Evolutionary conservation across 2,329 filamentous ascomycete species (phyloP), one percentile per base, ranked within the genome.

Genomic region (Penicillium palitans): DNA sequence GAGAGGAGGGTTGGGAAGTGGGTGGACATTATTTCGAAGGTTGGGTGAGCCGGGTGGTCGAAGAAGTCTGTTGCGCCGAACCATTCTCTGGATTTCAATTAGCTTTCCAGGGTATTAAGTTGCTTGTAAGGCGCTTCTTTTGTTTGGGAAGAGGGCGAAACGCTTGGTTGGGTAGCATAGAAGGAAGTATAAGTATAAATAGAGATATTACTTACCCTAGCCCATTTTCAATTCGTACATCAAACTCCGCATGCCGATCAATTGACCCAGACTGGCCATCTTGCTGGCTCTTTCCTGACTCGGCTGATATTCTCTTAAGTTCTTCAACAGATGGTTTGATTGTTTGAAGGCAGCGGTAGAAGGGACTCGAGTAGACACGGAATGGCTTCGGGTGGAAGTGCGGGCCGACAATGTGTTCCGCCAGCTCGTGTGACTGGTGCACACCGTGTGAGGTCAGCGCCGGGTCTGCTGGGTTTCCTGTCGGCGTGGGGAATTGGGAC

Each of bases 321-420:
- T 70, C 76, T 61, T 77, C 77, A 5, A 85, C 79, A 12, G 72
- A 72, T n/a, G 92, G 91, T 48, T 83, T 80, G 52, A 96, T 85
- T 2, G 92, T 96, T 77, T 96, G 90, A 42, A 96, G 79, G 71
- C 92, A 96, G 63, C 92, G 86, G 74, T 95, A 96, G 77, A 91
- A 96, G 0, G 91, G 90, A 60, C 88, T 92, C 33, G 86, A 90
- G 78, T 96, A 98, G 65, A 98, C 8, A 75, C 78, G 61, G 75
- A 74, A 78, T 19, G 76, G 76, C 55, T 76, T 77, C 0, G 76
- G 74, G n/a, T 71, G 58, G 49, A 78, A 71, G 3, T 64, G 59
- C 1, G 68, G 62, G 29, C 64, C 66, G 15, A 65, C 56, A 4
- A 78, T 52, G 48, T 78, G 71, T 7, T 62, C 68, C 2, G 83